Evolutionary conservation across 108 stramenopile genomes (phyloP).

Genomic region (Skeletonema grethae): DNA sequence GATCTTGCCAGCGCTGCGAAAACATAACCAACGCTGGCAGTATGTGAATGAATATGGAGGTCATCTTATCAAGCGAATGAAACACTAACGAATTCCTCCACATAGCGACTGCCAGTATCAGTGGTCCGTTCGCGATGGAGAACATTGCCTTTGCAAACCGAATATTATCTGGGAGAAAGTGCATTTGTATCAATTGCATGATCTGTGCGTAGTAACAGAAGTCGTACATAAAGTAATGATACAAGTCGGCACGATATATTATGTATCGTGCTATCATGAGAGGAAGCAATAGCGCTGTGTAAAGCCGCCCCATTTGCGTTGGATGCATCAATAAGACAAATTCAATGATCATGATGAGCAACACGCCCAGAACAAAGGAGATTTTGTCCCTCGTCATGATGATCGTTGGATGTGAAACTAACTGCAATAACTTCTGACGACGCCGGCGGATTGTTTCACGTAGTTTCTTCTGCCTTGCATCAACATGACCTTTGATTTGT

Average conservation of each 20-base stretch:
- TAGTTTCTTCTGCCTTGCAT: constrained; percentile 25
- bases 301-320: constrained; percentile 27
- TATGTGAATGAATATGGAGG: constrained; percentile 77
- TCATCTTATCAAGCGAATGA: constrained; percentile 82
- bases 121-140: constrained; percentile 65
- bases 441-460: constrained; percentile 23
- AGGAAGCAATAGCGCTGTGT: constrained; percentile 42
- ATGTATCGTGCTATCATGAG: constrained; percentile 48
- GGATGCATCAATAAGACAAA: constrained; percentile 37
- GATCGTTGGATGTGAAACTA: constrained; percentile 30
- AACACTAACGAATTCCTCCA: constrained; percentile 88
- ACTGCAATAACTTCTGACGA: constrained; percentile 14
- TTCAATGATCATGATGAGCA: constrained; percentile 56
- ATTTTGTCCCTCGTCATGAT: constrained; percentile 51
- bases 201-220: constrained; percentile 56
- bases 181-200: constrained; percentile 50
- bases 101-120: constrained; percentile 50
- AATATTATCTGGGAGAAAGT: constrained; percentile 40
- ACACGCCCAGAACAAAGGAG: constrained; percentile 48
- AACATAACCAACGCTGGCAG: constrained; percentile 67
- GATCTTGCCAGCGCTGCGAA: constrained; percentile 61
- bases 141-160: constrained; percentile 57
- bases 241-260: constrained; percentile 41
- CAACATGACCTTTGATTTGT: constrained; percentile 18
- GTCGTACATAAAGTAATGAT: constrained; percentile 59